Base-by-base conservation (phyloP, 108 stramenopile genomes). In the Nitzschia sp. region DNA sequence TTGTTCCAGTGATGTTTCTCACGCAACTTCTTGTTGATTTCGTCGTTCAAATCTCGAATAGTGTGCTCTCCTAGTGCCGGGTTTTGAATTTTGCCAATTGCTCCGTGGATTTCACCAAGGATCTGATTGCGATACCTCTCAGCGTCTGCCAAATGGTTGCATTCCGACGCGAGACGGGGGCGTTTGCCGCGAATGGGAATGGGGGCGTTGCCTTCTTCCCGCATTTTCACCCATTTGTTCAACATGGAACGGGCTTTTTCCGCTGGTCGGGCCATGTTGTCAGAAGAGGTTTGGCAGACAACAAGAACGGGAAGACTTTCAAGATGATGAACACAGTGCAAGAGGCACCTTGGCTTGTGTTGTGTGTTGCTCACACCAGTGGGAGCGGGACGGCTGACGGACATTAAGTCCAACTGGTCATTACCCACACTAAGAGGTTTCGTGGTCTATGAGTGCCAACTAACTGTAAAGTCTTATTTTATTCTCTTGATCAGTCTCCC, bases 41-140 rank as follows among this genome's bases (percentile, higher is more conserved):
- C 81, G 72, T 99, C 98, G 72, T 99, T 99, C 56, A 98, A 73
- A 75, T 99, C 98, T 15, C 98, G 86, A 53, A 98, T 84, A n/a
- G 84, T 82, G 70, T 97, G 96, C 69, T 99, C 98, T 2, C 95
- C 96, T 50, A 97, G 64, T 3, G 93, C 95, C 0, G 95, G 87
- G 75, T 96, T 97, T 54, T 98, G 97, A 58, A 98, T 95, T 53
- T 94, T 91, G 41, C 77, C 46, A 51, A 98, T 84, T 29, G 81
- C 86, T 10, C 83, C 81, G 42, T 82, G 71, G 22, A 96, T 96
- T 70, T 97, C 95, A 21, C 87, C 72, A 24, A 96, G 62, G 41
- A 97, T 93, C 69, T 97, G 94, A 42, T 56, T 67, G 3, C 92
- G 87, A 51, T 68, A 93, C 12, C 60, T 72, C 60, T 91, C 89